A percentile compares a stretch with the other conserved stretches of the same genome.
Evolutionary conservation across 441 rosid species (phyloP).

Genomic region (Aquilaria agallochum): DNA sequence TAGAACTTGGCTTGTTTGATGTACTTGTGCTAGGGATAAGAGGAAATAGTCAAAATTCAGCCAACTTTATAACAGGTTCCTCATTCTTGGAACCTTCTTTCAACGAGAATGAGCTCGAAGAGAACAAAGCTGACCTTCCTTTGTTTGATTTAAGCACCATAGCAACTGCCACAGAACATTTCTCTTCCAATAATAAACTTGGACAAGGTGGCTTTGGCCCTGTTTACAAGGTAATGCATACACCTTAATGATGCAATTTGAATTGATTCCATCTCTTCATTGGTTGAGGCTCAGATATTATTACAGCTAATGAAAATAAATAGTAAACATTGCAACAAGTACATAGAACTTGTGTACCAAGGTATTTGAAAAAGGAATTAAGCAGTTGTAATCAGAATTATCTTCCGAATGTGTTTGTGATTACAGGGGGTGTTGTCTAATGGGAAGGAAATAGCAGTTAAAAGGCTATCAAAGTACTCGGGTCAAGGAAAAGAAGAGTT

Average conservation of each 20-base stretch:
- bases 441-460: slow-evolving; percentile 51
- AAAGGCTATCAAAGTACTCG: slow-evolving; percentile 40
- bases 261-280: too few relatives aligned
- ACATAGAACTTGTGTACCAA: too few relatives aligned
- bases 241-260: too few relatives aligned
- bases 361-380: too few relatives aligned
- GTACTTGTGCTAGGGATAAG: background rate
- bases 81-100: slow-evolving; percentile 21
- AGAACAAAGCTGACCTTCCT: slow-evolving; percentile 29
- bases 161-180: slow-evolving; percentile 34
- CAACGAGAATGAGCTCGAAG: slow-evolving; percentile 21
- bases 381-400: background rate
- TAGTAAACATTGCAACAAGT: too few relatives aligned
- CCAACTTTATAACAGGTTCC: slow-evolving; percentile 14
- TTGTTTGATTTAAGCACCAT: slow-evolving; percentile 33
- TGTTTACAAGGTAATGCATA: slow-evolving; percentile 37
- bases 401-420: background rate
- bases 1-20: too few relatives aligned
- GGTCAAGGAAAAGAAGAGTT: slow-evolving; percentile 58
- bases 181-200: slow-evolving; percentile 33
- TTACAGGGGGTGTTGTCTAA: slow-evolving; percentile 39
- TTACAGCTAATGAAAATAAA: too few relatives aligned
- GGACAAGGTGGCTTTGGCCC: slow-evolving; percentile 55
- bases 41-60: slow-evolving; percentile 1
- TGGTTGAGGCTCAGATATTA: too few relatives aligned